A percentile compares a stretch with the other conserved stretches of the same genome.
phyloP scores from a whole-genome alignment of 78 protist species.

The Dictyostelium firmibasis region DNA sequence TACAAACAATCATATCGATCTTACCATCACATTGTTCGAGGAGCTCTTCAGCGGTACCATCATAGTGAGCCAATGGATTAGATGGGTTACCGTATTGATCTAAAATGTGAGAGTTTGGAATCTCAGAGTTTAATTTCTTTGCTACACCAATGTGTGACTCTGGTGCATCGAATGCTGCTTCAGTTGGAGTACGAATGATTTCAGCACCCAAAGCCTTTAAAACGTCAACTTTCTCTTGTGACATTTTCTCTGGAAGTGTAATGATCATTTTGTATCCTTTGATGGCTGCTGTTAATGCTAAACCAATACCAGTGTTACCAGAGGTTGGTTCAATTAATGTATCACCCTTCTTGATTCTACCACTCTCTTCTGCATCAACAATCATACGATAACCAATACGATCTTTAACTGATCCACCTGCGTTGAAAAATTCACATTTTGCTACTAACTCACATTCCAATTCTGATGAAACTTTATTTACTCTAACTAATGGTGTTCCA shows the following conservation, averaged over 20 bases:
- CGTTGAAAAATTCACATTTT: conserved; percentile 97
- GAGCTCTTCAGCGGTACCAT: conserved; percentile 96
- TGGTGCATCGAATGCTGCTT: conserved; percentile 92
- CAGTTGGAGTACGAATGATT: conserved; percentile 96
- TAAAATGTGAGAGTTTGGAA: conserved; percentile 86
- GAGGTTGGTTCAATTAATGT: conserved; percentile 98
- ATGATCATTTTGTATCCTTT: conserved; percentile 97
- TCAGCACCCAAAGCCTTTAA: conserved; percentile 95
- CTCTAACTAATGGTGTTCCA: conserved; percentile 95
- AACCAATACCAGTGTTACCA: conserved; percentile 98
- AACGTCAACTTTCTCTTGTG: conserved; percentile 92
- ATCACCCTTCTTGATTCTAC: conserved; percentile 94
- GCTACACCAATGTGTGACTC: conserved; percentile 95
- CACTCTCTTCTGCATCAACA: conserved; percentile 92
- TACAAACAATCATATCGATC: conserved; percentile 91
- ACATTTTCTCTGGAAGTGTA: conserved; percentile 97
- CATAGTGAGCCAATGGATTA: conserved; percentile 94
- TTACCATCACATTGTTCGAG: conserved; percentile 87
- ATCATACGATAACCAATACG: conserved; percentile 94
- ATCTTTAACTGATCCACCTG: conserved; percentile 98
- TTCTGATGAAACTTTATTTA: conserved; percentile 90
- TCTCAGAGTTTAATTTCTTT: conserved; percentile 80
- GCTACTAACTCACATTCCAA: conserved; percentile 94
- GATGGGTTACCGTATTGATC: conserved; percentile 92
- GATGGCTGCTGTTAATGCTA: conserved; percentile 96